Conservation (phyloP, 2,329 filamentous ascomycete species). For the Neopestalotiopsis sp. region DNA sequence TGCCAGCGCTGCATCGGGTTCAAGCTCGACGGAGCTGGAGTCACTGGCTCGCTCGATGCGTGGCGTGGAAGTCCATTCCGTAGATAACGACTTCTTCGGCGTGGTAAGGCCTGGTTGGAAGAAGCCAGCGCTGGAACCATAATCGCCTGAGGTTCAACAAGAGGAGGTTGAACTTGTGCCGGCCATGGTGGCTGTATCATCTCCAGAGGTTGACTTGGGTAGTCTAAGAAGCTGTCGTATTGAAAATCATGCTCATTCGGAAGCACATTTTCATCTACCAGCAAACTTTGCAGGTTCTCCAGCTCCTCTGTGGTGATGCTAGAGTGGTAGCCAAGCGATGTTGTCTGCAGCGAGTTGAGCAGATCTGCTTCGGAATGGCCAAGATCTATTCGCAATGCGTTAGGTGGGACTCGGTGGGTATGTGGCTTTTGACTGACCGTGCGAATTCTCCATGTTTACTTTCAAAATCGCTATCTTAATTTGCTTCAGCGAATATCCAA, state of each 20-base stretch:
- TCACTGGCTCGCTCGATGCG: not conserved
- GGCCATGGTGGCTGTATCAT: not conserved
- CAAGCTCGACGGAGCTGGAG: not conserved
- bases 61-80: not conserved
- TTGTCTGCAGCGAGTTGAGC: not conserved
- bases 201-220: not conserved
- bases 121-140: not conserved
- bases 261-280: not conserved
- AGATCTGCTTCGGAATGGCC: not conserved
- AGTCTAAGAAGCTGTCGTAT: not conserved
- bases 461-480: not conserved
- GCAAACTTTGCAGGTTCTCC: not conserved
- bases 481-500: not conserved
- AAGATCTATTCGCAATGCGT: not conserved
- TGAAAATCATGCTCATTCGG: not conserved
- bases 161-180: not conserved
- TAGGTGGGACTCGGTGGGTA: not conserved
- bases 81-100: constrained; percentile 8
- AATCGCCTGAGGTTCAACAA: not conserved
- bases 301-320: not conserved
- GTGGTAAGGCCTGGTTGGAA: not conserved
- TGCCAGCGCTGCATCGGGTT: constrained; percentile 10
- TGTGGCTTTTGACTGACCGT: not conserved
- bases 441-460: not conserved
- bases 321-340: not conserved